These are phyloP conservation scores for Handroanthus guayacan DNA, from an alignment of 257 asterid species.

Conservation along the genomic window DNA sequence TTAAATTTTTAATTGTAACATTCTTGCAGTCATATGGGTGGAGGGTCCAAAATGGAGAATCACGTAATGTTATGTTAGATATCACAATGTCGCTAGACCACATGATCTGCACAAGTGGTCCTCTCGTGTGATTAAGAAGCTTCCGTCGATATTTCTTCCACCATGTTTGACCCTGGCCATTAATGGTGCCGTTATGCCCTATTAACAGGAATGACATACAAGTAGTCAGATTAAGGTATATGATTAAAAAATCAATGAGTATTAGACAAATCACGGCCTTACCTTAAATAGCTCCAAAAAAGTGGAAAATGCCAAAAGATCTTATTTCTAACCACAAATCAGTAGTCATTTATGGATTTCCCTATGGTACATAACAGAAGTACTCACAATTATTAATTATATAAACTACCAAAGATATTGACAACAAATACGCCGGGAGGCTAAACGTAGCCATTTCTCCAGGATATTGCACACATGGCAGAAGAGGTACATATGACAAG, in stretches of 20 bases:
- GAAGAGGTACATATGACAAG: background rate
- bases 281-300: background rate
- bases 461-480: background rate
- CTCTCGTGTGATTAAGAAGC: slow-evolving; percentile 81
- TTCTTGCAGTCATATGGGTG: slow-evolving; percentile 86
- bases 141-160: slow-evolving; percentile 74
- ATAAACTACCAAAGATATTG: background rate
- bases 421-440: background rate
- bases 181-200: slow-evolving; percentile 85
- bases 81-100: slow-evolving; percentile 73
- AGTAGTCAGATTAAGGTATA: slow-evolving; percentile 35
- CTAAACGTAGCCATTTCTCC: background rate
- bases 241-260: slow-evolving; percentile 21
- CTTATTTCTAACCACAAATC: background rate
- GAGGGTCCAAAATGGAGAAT: slow-evolving; percentile 90
- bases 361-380: slow-evolving; percentile 10
- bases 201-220: slow-evolving; percentile 37
- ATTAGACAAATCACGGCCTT: slow-evolving; percentile 25
- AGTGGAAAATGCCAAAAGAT: background rate
- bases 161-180: slow-evolving; percentile 85
- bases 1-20: slow-evolving; percentile 64
- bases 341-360: slow-evolving; percentile 3
- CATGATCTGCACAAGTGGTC: slow-evolving; percentile 87
- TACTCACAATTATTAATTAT: background rate
- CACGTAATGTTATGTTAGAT: slow-evolving; percentile 70